Evolutionary conservation across 768 basidiomycete species (phyloP), one percentile per base, ranked within the genome.

Genomic region (Boletellus emodensis): DNA sequence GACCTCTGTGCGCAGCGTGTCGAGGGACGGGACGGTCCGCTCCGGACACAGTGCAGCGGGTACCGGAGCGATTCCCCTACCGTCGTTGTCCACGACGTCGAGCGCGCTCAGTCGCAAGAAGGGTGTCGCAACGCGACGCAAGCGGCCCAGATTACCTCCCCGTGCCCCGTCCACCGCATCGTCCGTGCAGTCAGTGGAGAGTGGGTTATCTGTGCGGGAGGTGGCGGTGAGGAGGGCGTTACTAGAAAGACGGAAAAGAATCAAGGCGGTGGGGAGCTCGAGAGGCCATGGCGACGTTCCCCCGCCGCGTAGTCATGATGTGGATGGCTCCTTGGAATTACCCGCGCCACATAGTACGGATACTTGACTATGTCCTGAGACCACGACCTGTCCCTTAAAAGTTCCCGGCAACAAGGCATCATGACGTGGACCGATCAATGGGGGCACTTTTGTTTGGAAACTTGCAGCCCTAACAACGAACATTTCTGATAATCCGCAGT

Each of bases 121-220:
- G 35, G 62, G 60, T 2, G 48, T 59, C 6, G 43, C 38, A 24
- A 53, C 44, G 0, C 48, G 48, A 42, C 55, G 57, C 35, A 64
- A 55, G 46, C 57, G 57, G 22, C 64, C 65, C 4, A 49, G 39
- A 41, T 53, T 41, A 7, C 56, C 54, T 11, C 28, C 46, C 12
- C 66, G 64, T 9, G 57, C 49, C 15, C 51, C 60, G 8, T 68
- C 66, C 3, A 65, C 54, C 2, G 58, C 67, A 5, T 66, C 64
- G 8, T 66, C 65, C 0, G 46, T 64, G 28, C 54, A 58, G 40
- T 64, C 66, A 17, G 18, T 56, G 5, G 64, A 57, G 36, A 58
- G 63, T 24, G 49, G 48, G 26, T 6, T 62, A 10, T 66, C 65
- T 17, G 39, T 37, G 15, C 58, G 50, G 28, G 64, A 68, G 7